Evolutionary conservation across 176 grass and related monocot species (phyloP), one percentile per base, ranked within the genome.

Genomic region (Avena eriantha): DNA sequence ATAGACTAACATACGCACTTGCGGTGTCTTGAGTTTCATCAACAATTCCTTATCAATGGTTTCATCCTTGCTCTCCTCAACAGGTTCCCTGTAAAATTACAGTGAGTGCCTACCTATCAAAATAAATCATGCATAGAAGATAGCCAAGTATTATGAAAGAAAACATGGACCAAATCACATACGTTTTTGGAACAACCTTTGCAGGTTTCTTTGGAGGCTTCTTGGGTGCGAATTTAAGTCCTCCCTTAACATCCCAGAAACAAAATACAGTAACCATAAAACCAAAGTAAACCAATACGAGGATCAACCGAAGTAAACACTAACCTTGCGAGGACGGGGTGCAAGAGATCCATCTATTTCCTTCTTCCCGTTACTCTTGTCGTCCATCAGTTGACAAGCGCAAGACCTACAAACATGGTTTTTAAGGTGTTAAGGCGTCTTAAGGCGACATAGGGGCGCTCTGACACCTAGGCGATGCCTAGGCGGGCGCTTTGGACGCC

Each of bases 31-130:
- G 69, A 93, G 88, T 51, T 93, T 93, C 72, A 65, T 81, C 51
- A 90, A 60, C 8, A 93, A 77, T 65, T 89, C 90, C 22, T 90
- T 90, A 50, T 90, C 81, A 1, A 87, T 3, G 1, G 41, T 56
- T 58, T 93, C 84, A 73, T 93, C 91, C 82, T 90, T 93, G 43
- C 43, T 84, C 39, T 92, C 81, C 15, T 90, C 88, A 57, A 73
- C 9, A 31, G 73, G 85, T n/a, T 93, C 88, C 81, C 84, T 93
- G 68, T 19, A 61, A 34, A 64, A 49, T 85, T 69, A 81, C 8
- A 87, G 11, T 8, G 84, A 80, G 10, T 23, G 80, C 14, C 15
- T 54, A 78, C 18, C 17, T 80, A 51, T 8, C 12, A 14, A 53
- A 53, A 51, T 10, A 60, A 74, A 80, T 48, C 41, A 56, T 21